A percentile compares a stretch with the other conserved stretches of the same genome.
phyloP scores from a whole-genome alignment of 169 alveolate species.

The Eimeria mitis region DNA sequence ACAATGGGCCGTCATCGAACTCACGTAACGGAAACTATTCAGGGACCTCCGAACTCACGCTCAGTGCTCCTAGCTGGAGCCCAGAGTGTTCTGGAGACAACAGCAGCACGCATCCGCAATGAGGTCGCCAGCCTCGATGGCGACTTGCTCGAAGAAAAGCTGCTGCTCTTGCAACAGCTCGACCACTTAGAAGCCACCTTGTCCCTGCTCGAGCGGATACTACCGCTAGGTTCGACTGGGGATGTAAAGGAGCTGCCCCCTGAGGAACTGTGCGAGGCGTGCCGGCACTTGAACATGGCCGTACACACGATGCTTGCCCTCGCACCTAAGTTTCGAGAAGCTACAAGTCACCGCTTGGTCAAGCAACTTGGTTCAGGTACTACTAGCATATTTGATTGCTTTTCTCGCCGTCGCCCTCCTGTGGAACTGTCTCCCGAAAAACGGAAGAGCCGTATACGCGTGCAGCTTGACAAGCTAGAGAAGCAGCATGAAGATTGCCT shows the following conservation, averaged over 20 bases:
- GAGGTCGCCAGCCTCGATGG: slow-evolving; percentile 53
- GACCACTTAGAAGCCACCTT: slow-evolving; percentile 61
- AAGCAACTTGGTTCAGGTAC: slow-evolving; percentile 46
- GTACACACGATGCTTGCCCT: slow-evolving; percentile 71
- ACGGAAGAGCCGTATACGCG: slow-evolving; percentile 61
- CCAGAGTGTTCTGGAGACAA: slow-evolving; percentile 69
- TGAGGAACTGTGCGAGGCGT: slow-evolving; percentile 64
- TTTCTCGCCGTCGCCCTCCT: slow-evolving; percentile 47
- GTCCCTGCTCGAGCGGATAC: slow-evolving; percentile 38
- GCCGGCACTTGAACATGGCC: slow-evolving; percentile 70
- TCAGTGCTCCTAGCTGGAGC: slow-evolving; percentile 40
- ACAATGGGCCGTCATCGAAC: slow-evolving; percentile 58
- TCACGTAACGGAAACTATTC: slow-evolving; percentile 58
- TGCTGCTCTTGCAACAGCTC: slow-evolving; percentile 52
- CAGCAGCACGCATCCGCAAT: slow-evolving; percentile 63
- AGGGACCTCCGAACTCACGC: slow-evolving; percentile 69
- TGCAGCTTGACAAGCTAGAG: slow-evolving; percentile 63
- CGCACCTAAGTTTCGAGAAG: slow-evolving; percentile 61
- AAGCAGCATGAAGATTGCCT: slow-evolving; percentile 65
- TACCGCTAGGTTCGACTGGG: slow-evolving; percentile 14
- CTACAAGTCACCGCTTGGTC: slow-evolving; percentile 28
- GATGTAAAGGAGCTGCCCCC: slow-evolving; percentile 52
- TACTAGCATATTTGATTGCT: slow-evolving; percentile 60
- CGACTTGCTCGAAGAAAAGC: slow-evolving; percentile 67
- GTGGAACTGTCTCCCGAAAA: slow-evolving; percentile 51